Evolutionary conservation across 495 filamentous ascomycete species (phyloP).

Genomic region (Xanthoparmelia taractica): DNA sequence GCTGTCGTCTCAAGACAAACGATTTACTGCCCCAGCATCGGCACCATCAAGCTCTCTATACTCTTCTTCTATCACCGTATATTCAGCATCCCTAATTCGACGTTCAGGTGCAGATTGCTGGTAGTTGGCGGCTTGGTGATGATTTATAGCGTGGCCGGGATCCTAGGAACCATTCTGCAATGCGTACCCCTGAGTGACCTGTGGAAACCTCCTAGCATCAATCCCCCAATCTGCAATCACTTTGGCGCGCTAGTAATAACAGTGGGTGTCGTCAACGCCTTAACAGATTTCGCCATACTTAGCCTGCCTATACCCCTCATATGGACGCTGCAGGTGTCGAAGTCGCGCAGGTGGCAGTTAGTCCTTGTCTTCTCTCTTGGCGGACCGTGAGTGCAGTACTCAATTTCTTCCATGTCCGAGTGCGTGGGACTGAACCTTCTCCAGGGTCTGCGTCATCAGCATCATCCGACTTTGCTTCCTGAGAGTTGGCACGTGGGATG

Average conservation of each 20-base stretch:
- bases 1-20: not conserved
- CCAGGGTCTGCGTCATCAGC: conserved; percentile 1
- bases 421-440: not conserved
- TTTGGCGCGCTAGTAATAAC: not conserved
- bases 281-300: conserved; percentile 27
- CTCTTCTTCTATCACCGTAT: conserved; percentile 5
- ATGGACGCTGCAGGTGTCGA: conserved; percentile 23
- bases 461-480: not conserved
- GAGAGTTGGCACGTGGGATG: not conserved
- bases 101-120: not conserved
- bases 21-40: too few species aligned
- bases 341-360: not conserved
- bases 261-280: not conserved
- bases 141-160: not conserved
- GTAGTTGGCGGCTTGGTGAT: conserved; percentile 1
- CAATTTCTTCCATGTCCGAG: not conserved
- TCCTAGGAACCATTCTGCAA: not conserved
- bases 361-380: not conserved
- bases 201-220: not conserved
- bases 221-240: not conserved
- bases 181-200: not conserved
- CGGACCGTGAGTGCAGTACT: not conserved
- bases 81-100: not conserved
- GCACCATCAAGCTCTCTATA: conserved; percentile 2
- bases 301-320: conserved; percentile 28